Base-by-base conservation (phyloP, 1,284 basidiomycete genomes). In the Ustilago cynodontis region DNA sequence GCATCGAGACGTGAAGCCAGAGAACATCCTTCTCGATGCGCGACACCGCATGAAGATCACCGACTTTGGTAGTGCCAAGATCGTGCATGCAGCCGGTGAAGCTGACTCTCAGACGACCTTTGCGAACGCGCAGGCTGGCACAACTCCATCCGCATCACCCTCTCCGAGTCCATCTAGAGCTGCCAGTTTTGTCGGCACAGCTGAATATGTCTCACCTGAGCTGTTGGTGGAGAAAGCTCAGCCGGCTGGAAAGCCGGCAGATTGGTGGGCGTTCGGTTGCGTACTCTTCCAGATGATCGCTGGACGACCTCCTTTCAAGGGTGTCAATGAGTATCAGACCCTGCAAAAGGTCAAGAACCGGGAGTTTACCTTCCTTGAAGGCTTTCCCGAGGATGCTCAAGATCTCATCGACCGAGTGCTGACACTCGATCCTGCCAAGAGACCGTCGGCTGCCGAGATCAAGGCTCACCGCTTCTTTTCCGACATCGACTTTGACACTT, bases 151-250 rank as follows among this genome's bases (percentile, higher is more conserved):
- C 8, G 41, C 33, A 22, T 26, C 20, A 24, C 31, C 59, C 5
- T 26, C 63, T 3, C 29, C 56, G 39, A 24, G 13, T 5, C 47
- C 37, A 47, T 35, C 52, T 5, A 35, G 74, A 26, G 89, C 92
- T 13, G 91, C 90, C 73, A 94, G 94, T 0, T 99, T 97, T 87
- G 97, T 99, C 24, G 96, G 96, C 11, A 97, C 95, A 1, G 94
- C 96, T 0, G 94, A 98, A 81, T 99, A 98, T 84, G 93, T 98
- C 66, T 92, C 93, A 11, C 96, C 96, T 0, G 96, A 99, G 86
- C 89, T 99, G 11, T 88, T 99, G 22, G 82, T 90, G 64, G 89
- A 90, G 53, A 92, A 92, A 73, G 90, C 86, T 20, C 65, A 68
- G 33, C 59, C 71, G 0, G 88, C 87, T 0, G 82, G 86, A 9